Evolutionary conservation across 768 basidiomycete species (phyloP), one percentile per base, ranked within the genome.

Genomic region (Agrocybe pediades): DNA sequence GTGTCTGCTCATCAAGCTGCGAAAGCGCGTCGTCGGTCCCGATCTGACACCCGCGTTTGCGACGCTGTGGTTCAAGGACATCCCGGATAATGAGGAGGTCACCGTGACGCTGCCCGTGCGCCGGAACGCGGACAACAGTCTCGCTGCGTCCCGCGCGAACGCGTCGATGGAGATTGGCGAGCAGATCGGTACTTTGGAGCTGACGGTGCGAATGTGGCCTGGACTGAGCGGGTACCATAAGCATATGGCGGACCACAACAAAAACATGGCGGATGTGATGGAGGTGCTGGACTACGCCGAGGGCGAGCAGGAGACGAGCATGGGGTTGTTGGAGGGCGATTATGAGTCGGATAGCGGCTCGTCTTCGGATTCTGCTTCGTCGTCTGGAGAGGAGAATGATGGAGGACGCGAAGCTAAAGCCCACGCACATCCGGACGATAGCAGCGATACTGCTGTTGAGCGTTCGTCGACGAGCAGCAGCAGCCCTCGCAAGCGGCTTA

Each of bases 211-310:
- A 62, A 64, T 70, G 54, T 74, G 73, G 70, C 69, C 67, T 20
- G 77, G 76, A 23, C 54, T 79, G 49, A 77, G 76, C 45, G 74
- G 73, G 29, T 77, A 76, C 51, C 77, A 79, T 48, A 65, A 72
- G 48, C 33, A 59, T 19, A 27, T 71, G 8, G 73, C 74, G 5
- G 63, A 65, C 36, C 62, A 69, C 45, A 75, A 78, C 44, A 49
- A 46, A 42, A 67, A 68, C 41, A 61, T 77, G 55, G 64, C 58
- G 24, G 72, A 74, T 44, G 75, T 77, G 42, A 77, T 77, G 73
- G 67, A 75, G 56, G 72, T 69, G 23, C 58, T 79, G 36, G 75
- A 78, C 54, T 75, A 71, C 53, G 75, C 70, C 16, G 72, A 76
- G 54, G 71, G 71, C 20, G 57, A 62, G 15, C 68, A 71, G 40